A percentile compares a stretch with the other conserved stretches of the same genome.
Evolutionary conservation across 768 basidiomycete species (phyloP).

Genomic region (Tricholoma saponaceum): DNA sequence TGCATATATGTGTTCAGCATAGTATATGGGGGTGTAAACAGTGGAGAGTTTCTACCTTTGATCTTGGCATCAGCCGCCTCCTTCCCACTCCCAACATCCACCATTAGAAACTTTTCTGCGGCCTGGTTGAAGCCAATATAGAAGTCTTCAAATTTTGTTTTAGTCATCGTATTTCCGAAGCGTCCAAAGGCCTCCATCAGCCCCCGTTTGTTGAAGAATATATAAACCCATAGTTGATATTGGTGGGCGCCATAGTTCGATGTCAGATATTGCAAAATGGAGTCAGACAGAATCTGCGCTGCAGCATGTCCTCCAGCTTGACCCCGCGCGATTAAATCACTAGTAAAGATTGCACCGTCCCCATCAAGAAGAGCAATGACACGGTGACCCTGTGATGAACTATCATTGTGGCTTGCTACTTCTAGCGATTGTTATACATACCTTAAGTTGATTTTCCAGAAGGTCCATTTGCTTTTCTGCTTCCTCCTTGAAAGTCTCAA

Average conservation of each 20-base stretch:
- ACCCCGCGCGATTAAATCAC: constrained; percentile 49
- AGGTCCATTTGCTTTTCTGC: constrained; percentile 34
- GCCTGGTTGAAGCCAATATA: constrained; percentile 69
- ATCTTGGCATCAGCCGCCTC: constrained; percentile 76
- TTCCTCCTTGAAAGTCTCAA: constrained; percentile 30
- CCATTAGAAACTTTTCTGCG: constrained; percentile 59
- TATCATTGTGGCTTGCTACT: neutral
- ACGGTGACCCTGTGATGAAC: constrained; percentile 35
- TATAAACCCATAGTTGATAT: constrained; percentile 57
- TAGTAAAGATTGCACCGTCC: constrained; percentile 58
- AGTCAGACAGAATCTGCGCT: constrained; percentile 43
- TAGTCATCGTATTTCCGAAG: constrained; percentile 30
- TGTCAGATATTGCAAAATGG: constrained; percentile 32
- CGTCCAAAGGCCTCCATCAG: constrained; percentile 48
- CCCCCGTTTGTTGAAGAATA: constrained; percentile 63
- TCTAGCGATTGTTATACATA: constrained; percentile 7
- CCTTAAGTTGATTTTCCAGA: constrained; percentile 40
- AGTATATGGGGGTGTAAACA: neutral
- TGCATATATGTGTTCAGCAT: constrained; percentile 19
- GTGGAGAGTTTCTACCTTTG: constrained; percentile 43
- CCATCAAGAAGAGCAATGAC: constrained; percentile 60
- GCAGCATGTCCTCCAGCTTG: constrained; percentile 55
- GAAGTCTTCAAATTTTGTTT: constrained; percentile 56
- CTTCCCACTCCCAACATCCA: constrained; percentile 68
- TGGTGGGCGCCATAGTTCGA: constrained; percentile 31